Evolutionary conservation across 352 stramenopile genomes (phyloP), one percentile per base, ranked within the genome.

Genomic region (Globisporangium okanoganense): DNA sequence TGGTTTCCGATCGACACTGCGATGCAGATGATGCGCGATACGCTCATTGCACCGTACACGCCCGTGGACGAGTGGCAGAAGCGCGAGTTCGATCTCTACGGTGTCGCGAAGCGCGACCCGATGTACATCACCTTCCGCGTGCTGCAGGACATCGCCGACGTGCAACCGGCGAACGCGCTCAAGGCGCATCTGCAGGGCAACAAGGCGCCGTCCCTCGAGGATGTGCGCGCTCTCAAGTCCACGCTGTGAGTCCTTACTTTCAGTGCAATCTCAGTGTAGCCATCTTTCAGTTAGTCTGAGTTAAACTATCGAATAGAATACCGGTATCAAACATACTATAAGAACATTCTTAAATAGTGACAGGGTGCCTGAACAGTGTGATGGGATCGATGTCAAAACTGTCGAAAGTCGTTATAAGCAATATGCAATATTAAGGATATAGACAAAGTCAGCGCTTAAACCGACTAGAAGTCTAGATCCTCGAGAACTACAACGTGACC

Each of bases 1-100:
- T 88, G 78, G 78, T 82, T 88, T 43, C 73, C 73, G 13, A 76
- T 88, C 33, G 70, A 79, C 3, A 49, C 67, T 5, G 78, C 75
- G 2, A 81, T 88, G 56, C 56, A 63, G 5, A 77, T 85, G 71
- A 79, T 85, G 71, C 52, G 51, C 3, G 56, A 56, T 13, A 65
- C 64, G 33, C 44, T 77, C 9, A 18, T 78, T 3, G 70, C 67
- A 2, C 67, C 70, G 18, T 44, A 70, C 33, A 65, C 60, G 5
- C 64, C 68, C 14, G 62, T 85, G 22, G 72, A 85, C 55, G 71
- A 63, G 8, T 85, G 75, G 69, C 75, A 85, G 56, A 44, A 59
- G 14, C 22, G 45, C 6, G 64, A 85, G 56, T 85, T 85, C 54
- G 62, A 67, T 13, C 16, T 20, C 10, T 71, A 85, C 58, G 58